Conservation (phyloP, 306 rosid genomes). For the Glycine soja region DNA sequence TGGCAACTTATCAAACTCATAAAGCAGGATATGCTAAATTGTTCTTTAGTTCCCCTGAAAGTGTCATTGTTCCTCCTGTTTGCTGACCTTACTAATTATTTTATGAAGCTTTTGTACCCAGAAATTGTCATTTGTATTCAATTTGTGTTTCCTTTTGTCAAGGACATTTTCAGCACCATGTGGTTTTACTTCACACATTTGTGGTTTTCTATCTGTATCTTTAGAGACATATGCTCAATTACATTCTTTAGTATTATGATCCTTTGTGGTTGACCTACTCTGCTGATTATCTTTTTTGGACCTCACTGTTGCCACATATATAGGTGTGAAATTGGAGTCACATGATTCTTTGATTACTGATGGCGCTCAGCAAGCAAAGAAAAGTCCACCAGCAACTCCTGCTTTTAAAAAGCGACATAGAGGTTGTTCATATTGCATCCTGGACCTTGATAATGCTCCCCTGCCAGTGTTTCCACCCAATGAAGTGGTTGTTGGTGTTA, state of each 20-base stretch:
- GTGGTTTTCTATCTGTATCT: constrained; percentile 37
- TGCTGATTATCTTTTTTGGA: constrained; percentile 42
- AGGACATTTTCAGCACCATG: constrained; percentile 26
- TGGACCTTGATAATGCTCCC: constrained; percentile 85
- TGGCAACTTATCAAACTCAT: constrained; percentile 23
- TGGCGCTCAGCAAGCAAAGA: constrained; percentile 61
- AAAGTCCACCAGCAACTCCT: constrained; percentile 71
- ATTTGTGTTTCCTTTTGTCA: constrained; percentile 4
- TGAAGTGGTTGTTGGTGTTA: constrained; percentile 95
- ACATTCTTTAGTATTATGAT: constrained; percentile 17
- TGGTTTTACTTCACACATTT: constrained; percentile 33
- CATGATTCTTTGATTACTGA: constrained; percentile 43
- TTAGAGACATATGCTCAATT: constrained; percentile 6
- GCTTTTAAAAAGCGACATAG: constrained; percentile 87
- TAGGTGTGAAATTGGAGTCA: constrained; percentile 57
- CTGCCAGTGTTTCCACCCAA: constrained; percentile 72
- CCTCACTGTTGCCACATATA: constrained; percentile 42
- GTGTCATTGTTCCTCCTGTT: neutral
- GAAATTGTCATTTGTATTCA: constrained; percentile 8
- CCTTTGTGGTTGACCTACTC: constrained; percentile 40
- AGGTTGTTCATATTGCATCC: constrained; percentile 92
- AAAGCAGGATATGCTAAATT: neutral
- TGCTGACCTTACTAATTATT: neutral
- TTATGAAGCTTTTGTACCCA: constrained; percentile 32
- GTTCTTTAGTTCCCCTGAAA: constrained; percentile 17